These are phyloP conservation scores for Bipolaris bicolor DNA, from an alignment of 2,329 filamentous ascomycete species.

Conservation along the genomic window DNA sequence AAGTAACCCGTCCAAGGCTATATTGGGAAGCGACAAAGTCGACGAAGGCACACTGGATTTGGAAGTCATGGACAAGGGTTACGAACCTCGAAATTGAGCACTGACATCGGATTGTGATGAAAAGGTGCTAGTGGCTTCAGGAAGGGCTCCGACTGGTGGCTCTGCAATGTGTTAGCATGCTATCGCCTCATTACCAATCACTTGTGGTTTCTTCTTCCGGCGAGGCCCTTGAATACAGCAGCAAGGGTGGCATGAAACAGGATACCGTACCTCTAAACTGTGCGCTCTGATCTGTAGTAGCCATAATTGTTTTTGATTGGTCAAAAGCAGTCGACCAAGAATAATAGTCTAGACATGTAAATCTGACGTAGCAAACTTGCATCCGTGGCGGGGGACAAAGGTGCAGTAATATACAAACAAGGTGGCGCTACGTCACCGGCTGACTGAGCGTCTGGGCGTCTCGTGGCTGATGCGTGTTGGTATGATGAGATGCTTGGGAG, in stretches of 20 bases:
- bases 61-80: neutral
- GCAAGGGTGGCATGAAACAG: neutral
- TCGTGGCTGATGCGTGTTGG: slow-evolving; percentile 16
- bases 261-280: slow-evolving; percentile 17
- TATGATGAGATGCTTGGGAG: slow-evolving; percentile 18
- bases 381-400: neutral
- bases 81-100: slow-evolving; percentile 15
- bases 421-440: slow-evolving; percentile 19
- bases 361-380: neutral
- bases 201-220: neutral
- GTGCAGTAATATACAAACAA: slow-evolving; percentile 9
- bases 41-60: neutral
- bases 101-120: neutral
- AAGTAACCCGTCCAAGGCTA: neutral
- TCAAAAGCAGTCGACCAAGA: neutral
- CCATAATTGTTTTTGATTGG: slow-evolving; percentile 8
- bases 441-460: slow-evolving; percentile 9
- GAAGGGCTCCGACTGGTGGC: slow-evolving; percentile 7
- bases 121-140: slow-evolving; percentile 3
- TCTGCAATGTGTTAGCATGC: slow-evolving; percentile 3
- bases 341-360: neutral
- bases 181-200: neutral
- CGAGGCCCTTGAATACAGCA: neutral
- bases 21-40: neutral
- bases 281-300: slow-evolving; percentile 3